Percentiles rank a stretch among this genome's conserved stretches.
phyloP scores from a whole-genome alignment of 1,284 basidiomycete species.

The Puccinia sorghi region DNA sequence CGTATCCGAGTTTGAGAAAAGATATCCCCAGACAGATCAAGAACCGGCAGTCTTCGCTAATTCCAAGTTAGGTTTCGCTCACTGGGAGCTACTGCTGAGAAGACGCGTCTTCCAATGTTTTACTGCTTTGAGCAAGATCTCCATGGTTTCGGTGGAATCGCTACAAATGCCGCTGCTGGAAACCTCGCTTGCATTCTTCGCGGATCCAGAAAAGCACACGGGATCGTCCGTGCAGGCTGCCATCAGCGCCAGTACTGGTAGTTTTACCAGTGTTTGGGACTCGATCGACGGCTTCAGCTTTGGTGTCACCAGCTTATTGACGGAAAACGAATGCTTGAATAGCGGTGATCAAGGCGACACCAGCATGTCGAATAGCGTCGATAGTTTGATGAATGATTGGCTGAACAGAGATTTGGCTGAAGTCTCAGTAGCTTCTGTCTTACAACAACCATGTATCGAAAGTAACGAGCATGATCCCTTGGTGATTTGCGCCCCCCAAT shows the following conservation, averaged over 20 bases:
- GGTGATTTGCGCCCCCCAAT: constrained; percentile 41
- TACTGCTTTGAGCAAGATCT: constrained; percentile 72
- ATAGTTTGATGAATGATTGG: constrained; percentile 38
- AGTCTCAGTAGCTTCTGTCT: constrained; percentile 34
- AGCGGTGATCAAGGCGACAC: constrained; percentile 18
- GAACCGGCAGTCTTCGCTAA: constrained; percentile 32
- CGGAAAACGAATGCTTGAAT: constrained; percentile 55
- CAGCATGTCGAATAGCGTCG: constrained; percentile 2
- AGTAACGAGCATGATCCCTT: constrained; percentile 47
- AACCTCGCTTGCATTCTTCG: constrained; percentile 78
- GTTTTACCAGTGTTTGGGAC: constrained; percentile 83
- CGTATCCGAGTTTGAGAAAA: constrained; percentile 46
- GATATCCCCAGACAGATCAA: constrained; percentile 31
- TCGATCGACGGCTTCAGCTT: constrained; percentile 85
- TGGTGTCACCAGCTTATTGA: constrained; percentile 74
- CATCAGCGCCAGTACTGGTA: constrained; percentile 81
- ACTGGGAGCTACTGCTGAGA: constrained; percentile 79
- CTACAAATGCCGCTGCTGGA: constrained; percentile 80
- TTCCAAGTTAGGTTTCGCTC: constrained; percentile 66
- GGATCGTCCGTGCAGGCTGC: constrained; percentile 88
- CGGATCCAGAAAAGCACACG: constrained; percentile 68
- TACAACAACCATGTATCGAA: constrained; percentile 47
- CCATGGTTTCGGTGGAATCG: constrained; percentile 69
- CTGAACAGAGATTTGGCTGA: constrained; percentile 47
- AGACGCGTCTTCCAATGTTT: constrained; percentile 88